Base-by-base conservation (phyloP, 1,139 yeast genomes). In the Candida labiduridarum region DNA sequence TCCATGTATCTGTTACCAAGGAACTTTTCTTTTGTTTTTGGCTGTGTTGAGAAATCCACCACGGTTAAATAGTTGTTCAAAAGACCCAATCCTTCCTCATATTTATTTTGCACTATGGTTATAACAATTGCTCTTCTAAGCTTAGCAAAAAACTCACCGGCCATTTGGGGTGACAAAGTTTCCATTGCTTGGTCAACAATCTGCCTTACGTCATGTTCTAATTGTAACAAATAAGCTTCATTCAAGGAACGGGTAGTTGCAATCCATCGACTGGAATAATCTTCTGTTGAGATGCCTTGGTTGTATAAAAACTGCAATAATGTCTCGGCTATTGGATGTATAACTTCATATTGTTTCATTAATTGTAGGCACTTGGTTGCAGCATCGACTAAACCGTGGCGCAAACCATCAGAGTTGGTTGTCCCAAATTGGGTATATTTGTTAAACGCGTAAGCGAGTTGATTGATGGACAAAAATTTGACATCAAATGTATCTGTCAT, bases 21-120 rank as follows among this genome's bases (percentile, higher is more conserved):
- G 48, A 68, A 59, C 36, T 59, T 61, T 16, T 53, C 52, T 16
- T 54, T 56, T 44, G 60, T 60, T 30, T 57, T 53, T 3, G 69
- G 67, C 40, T 66, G 71, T 4, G 62, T 60, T 22, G 60, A 49
- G 50, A 70, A 66, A 44, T 59, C 66, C 14, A 60, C 64, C 19
- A 60, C 49, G 11, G 63, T 51, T 11, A 59, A 49, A 45, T 58
- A 60, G 34, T 59, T 58, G 45, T 58, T 60, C 19, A 68, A 49
- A 30, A 57, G 53, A 25, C 55, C 57, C 11, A 58, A 47, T 2
- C 67, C 67, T 38, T 53, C 58, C 22, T 60, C 58, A 52, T 60
- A 67, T 31, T 63, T 62, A 2, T 60, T 61, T 31, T 54, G 56
- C 10, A 67, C 54, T 16, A 64, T 47, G 33, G 51, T 46, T 11